Conservation (phyloP, 1,284 basidiomycete species). For the Ustilago xerochloae region DNA sequence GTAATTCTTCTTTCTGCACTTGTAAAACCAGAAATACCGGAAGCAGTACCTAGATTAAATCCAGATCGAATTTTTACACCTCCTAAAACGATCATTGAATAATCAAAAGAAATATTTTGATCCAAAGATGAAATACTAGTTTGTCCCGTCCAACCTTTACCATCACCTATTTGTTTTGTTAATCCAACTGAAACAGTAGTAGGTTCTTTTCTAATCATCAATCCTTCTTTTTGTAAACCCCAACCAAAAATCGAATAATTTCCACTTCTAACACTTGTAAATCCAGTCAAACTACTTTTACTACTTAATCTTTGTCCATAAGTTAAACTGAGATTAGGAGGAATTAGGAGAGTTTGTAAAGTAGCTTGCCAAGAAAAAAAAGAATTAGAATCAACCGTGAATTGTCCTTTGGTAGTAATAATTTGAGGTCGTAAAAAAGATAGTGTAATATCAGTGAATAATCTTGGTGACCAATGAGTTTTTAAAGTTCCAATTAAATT, state of each 20-base stretch:
- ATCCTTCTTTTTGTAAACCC: background rate
- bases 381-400: constrained; percentile 69
- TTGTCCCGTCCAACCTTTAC: constrained; percentile 60
- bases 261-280: constrained; percentile 68
- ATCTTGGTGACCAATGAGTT: constrained; percentile 75
- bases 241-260: constrained; percentile 61
- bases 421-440: constrained; percentile 70
- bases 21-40: constrained; percentile 61
- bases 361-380: constrained; percentile 68
- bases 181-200: constrained; percentile 57
- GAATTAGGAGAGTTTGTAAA: constrained; percentile 53
- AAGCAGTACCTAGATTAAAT: constrained; percentile 60
- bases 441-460: constrained; percentile 68
- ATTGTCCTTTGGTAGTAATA: constrained; percentile 69
- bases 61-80: constrained; percentile 71
- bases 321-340: constrained; percentile 70
- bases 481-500: constrained; percentile 75
- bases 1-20: constrained; percentile 68
- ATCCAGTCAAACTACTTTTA: constrained; percentile 57
- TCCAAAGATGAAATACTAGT: constrained; percentile 47
- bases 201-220: constrained; percentile 43
- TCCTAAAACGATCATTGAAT: constrained; percentile 68
- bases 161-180: constrained; percentile 51
- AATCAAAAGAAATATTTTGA: constrained; percentile 68
- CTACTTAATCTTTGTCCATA: constrained; percentile 69